These are phyloP conservation scores for Letharia lupina DNA, from an alignment of 495 filamentous ascomycete genomes.

Conservation along the genomic window DNA sequence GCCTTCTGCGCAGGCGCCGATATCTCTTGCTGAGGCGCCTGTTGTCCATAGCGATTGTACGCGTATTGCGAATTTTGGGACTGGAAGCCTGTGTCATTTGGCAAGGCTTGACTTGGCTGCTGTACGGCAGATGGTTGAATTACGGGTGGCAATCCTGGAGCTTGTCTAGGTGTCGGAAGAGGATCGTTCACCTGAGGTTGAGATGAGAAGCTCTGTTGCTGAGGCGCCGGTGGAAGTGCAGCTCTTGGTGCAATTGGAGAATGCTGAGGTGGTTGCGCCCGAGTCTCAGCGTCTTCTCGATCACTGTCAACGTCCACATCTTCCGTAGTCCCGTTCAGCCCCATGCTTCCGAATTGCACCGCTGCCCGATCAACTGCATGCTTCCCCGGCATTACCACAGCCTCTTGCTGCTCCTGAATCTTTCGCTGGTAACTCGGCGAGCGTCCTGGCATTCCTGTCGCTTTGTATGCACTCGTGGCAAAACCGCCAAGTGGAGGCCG, in stretches of 20 bases:
- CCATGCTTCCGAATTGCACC: conserved; percentile 97
- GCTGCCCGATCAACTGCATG: conserved; percentile 86
- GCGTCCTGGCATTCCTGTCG: conserved; percentile 49
- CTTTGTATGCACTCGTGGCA: conserved; percentile 67
- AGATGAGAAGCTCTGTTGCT: conserved; percentile 36
- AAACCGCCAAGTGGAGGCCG: conserved; percentile 58
- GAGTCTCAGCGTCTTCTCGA: conserved; percentile 88
- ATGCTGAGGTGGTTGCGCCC: conserved; percentile 87
- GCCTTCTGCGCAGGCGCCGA: conserved; percentile 63
- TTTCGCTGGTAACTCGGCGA: conserved; percentile 71
- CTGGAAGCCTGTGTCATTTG: conserved; percentile 37
- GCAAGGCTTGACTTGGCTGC: conserved; percentile 16
- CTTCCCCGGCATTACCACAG: conserved; percentile 98
- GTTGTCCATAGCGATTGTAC: conserved; percentile 56
- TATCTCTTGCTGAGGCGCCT: conserved; percentile 46
- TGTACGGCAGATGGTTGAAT: conserved; percentile 45
- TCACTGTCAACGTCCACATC: conserved; percentile 85
- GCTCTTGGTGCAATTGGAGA: conserved; percentile 89
- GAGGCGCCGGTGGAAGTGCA: conserved; percentile 69
- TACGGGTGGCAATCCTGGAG: conserved; percentile 59
- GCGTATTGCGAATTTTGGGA: conserved; percentile 43
- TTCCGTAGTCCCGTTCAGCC: conserved; percentile 65
- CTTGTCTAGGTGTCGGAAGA: conserved; percentile 55
- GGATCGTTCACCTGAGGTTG: conserved; percentile 42
- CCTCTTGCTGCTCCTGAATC: conserved; percentile 88